Percentiles rank a stretch among this genome's conserved stretches.
Evolutionary conservation across 352 stramenopile species (phyloP).

Genomic region (Pythium phragmiticola): DNA sequence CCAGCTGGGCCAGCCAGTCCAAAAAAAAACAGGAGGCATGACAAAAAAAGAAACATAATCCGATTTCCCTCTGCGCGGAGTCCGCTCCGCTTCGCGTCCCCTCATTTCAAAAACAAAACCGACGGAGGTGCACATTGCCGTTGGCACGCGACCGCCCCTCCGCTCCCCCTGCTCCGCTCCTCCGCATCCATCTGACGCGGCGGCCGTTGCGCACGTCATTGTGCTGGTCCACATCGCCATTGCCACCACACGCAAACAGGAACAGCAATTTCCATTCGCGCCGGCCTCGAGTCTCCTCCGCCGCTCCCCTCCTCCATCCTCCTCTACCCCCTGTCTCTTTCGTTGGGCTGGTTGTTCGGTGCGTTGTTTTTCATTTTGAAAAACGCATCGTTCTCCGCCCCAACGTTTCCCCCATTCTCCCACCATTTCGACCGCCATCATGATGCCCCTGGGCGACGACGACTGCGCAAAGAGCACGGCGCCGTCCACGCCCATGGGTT

Average conservation of each 20-base stretch:
- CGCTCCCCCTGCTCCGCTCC: neutral
- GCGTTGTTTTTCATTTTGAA: slow-evolving; percentile 8
- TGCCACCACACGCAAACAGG: neutral
- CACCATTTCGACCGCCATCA: slow-evolving; percentile 7
- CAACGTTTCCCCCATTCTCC: neutral
- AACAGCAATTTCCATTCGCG: slow-evolving; percentile 5
- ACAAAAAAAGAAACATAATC: slow-evolving; percentile 24
- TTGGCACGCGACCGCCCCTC: neutral
- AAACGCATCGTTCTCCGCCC: neutral
- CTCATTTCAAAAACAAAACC: too few relatives aligned
- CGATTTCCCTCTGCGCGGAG: slow-evolving; percentile 1
- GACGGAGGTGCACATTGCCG: neutral
- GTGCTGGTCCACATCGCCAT: neutral
- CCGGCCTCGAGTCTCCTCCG: neutral
- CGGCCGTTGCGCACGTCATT: slow-evolving; percentile 31
- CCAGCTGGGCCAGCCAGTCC: neutral
- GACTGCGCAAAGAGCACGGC: neutral
- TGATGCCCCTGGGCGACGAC: slow-evolving; percentile 25
- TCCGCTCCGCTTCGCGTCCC: neutral
- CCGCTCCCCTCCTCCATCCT: neutral
- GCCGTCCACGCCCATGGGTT: slow-evolving; percentile 9
- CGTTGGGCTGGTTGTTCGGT: neutral
- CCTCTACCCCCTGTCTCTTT: neutral
- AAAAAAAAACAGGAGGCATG: slow-evolving; percentile 1
- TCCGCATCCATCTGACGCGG: slow-evolving; percentile 18